Percentiles rank a stretch among this genome's conserved stretches.
Conservation (phyloP, 1,284 basidiomycete species). For the Moniliophthora roreri region DNA sequence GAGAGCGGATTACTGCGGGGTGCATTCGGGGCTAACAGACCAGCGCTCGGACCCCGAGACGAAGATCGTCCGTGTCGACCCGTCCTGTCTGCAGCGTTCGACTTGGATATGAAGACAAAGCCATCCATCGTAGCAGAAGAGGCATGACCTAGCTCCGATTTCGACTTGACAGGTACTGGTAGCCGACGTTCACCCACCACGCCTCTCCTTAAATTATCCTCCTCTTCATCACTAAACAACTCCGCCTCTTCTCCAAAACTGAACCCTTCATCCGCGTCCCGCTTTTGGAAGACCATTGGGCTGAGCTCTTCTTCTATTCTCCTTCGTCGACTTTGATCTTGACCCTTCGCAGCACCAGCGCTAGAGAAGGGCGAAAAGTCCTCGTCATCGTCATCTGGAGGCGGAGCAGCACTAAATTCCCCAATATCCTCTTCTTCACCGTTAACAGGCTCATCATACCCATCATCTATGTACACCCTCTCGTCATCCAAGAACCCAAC, state of each 20-base stretch:
- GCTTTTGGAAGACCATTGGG: too few relatives aligned
- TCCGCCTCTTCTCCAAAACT: too few relatives aligned
- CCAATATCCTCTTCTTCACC: background rate
- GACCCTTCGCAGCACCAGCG: background rate
- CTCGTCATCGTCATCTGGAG: background rate
- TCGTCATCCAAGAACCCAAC: constrained; percentile 15
- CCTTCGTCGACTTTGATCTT: background rate
- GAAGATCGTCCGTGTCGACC: background rate
- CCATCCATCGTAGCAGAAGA: too few relatives aligned
- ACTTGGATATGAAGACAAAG: too few relatives aligned
- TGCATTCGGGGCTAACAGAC: background rate
- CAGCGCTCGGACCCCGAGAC: background rate
- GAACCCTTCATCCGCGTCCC: too few relatives aligned
- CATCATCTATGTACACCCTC: constrained; percentile 16
- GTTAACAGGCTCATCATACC: constrained; percentile 11
- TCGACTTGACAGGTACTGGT: too few relatives aligned
- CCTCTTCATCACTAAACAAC: too few relatives aligned
- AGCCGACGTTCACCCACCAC: too few relatives aligned
- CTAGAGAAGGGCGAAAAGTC: background rate
- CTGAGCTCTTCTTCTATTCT: background rate
- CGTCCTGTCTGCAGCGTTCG: too few relatives aligned
- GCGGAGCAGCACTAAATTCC: constrained; percentile 1
- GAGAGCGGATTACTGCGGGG: background rate
- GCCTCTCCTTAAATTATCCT: too few relatives aligned
- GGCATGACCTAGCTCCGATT: too few relatives aligned